These are phyloP conservation scores for Solanum etuberosum DNA, from an alignment of 257 asterid species.

Conservation along the genomic window DNA sequence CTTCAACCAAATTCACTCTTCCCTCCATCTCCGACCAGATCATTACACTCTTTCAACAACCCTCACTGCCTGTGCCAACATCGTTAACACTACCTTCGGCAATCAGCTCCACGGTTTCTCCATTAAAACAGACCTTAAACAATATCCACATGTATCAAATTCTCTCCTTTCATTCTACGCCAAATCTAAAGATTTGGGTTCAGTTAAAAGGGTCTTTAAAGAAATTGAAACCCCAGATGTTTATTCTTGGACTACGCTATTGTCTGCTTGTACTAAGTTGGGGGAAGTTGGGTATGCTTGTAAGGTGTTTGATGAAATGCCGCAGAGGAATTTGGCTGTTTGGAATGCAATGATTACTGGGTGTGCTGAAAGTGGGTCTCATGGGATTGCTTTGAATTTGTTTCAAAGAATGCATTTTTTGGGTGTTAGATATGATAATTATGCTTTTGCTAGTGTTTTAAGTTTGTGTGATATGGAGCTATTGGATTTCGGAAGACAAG, in stretches of 20 bases:
- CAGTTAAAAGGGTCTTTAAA: conserved; percentile 36
- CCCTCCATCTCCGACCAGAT: conserved; percentile 48
- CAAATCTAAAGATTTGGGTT: conserved; percentile 42
- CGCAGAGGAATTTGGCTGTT: conserved; percentile 36
- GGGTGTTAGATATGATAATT: conserved; percentile 57
- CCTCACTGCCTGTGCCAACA: conserved; percentile 53
- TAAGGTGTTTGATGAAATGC: conserved; percentile 51
- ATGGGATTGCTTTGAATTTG: conserved; percentile 31
- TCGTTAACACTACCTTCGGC: conserved; percentile 25
- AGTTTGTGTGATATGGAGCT: conserved; percentile 42
- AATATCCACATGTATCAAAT: conserved; percentile 47
- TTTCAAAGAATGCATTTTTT: conserved; percentile 43
- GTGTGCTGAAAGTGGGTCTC: conserved; percentile 40
- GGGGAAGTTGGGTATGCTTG: conserved; percentile 59
- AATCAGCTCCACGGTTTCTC: conserved; percentile 55
- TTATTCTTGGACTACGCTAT: conserved; percentile 60
- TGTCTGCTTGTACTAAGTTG: conserved; percentile 59
- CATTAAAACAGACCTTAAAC: conserved; percentile 36
- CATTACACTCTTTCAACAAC: conserved; percentile 68
- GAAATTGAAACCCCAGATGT: conserved; percentile 59
- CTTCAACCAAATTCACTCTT: conserved; percentile 44
- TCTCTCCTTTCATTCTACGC: conserved; percentile 59
- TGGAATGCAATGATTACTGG: conserved; percentile 94
- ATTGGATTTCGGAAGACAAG: conserved; percentile 51
- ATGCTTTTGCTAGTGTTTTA: conserved; percentile 64